Evolutionary conservation across 2,329 filamentous ascomycete genomes (phyloP).

Genomic region (Leptodontidium sp.): DNA sequence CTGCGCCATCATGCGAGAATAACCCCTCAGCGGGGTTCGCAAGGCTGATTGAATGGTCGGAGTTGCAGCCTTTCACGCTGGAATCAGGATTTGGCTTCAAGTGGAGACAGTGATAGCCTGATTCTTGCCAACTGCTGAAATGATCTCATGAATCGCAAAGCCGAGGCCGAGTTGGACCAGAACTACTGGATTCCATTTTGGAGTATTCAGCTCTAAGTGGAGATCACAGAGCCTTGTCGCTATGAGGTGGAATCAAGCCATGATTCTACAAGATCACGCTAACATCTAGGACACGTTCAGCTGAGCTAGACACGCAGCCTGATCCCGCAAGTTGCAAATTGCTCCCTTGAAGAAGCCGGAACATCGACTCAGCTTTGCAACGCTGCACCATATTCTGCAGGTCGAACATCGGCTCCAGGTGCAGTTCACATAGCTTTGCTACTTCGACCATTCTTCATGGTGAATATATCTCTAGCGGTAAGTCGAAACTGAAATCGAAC

Average conservation of each 20-base stretch:
- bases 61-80: neutral
- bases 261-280: neutral
- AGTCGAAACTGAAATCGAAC: too few relatives aligned
- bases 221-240: neutral
- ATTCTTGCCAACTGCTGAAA: neutral
- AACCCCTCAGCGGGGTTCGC: neutral
- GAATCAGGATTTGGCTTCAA: slow-evolving; percentile 3
- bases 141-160: neutral
- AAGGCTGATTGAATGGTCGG: slow-evolving; percentile 15
- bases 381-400: too few relatives aligned
- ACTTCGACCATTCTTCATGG: neutral
- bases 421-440: neutral
- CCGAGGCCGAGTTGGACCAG: neutral
- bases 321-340: neutral
- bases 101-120: neutral
- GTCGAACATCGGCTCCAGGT: neutral
- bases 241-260: neutral
- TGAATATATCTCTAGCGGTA: too few relatives aligned
- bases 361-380: too few relatives aligned
- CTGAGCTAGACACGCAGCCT: neutral
- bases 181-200: neutral
- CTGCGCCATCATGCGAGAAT: slow-evolving; percentile 10
- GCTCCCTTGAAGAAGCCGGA: neutral
- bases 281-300: neutral
- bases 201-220: neutral